Percentiles rank a stretch among this genome's conserved stretches.
Conservation (phyloP, 441 rosid genomes). For the Populus tomentosa region DNA sequence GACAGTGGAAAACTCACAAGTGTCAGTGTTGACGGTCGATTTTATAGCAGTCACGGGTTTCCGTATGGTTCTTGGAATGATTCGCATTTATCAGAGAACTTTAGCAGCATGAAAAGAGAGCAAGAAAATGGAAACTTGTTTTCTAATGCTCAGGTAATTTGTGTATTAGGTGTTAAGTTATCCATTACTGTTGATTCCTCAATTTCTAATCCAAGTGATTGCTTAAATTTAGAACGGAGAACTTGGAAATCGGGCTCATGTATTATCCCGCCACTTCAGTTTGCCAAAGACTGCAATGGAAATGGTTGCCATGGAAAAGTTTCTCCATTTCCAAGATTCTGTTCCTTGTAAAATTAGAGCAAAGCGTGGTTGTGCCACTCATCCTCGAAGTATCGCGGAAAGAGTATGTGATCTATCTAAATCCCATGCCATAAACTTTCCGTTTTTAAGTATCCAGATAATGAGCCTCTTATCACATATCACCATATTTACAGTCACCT, state of each 20-base stretch:
- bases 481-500: neutral
- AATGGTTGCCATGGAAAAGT: constrained; percentile 54
- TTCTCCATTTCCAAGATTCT: constrained; percentile 66
- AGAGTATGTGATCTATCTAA: constrained; percentile 43
- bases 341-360: constrained; percentile 92
- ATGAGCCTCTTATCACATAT: neutral
- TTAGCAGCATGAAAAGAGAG: constrained; percentile 32
- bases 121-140: constrained; percentile 24
- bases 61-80: constrained; percentile 45
- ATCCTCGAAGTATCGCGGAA: constrained; percentile 97
- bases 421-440: neutral
- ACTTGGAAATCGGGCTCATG: constrained; percentile 41
- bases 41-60: constrained; percentile 25
- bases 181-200: neutral
- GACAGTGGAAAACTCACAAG: constrained; percentile 31
- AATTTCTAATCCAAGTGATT: constrained; percentile 2
- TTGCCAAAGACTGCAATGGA: constrained; percentile 60
- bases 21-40: constrained; percentile 17
- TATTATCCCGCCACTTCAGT: constrained; percentile 60
- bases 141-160: constrained; percentile 35
- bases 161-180: neutral
- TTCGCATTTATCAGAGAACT: constrained; percentile 29
- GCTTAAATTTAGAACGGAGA: constrained; percentile 43
- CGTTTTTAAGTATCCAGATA: neutral
- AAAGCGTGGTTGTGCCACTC: constrained; percentile 95